phyloP scores from a whole-genome alignment of 768 basidiomycete genomes.

The Sistotremastrum niveocremeum region DNA sequence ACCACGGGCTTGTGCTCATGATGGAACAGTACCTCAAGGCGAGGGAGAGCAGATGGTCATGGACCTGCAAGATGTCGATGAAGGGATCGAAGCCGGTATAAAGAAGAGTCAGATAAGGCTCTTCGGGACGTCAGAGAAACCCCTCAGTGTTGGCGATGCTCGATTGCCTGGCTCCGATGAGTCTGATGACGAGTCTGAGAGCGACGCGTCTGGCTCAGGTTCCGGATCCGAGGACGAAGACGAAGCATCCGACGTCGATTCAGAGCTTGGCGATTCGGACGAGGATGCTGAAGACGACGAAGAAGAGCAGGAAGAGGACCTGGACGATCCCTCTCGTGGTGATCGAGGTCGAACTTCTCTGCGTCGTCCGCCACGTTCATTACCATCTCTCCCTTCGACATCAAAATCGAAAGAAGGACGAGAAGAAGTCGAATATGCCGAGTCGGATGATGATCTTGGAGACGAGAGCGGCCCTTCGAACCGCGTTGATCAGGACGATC shows the following conservation, averaged over 20 bases:
- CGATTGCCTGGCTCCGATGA: conserved; percentile 18
- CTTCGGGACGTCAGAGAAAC: conserved; percentile 67
- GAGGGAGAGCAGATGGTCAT: conserved; percentile 98
- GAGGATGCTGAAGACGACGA: conserved; percentile 18
- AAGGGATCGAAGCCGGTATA: conserved; percentile 76
- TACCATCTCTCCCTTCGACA: conserved; percentile 26
- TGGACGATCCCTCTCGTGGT: conserved; percentile 6
- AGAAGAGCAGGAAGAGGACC: conserved; percentile 9
- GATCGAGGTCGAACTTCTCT: conserved; percentile 39
- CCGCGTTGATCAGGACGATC: conserved; percentile 37
- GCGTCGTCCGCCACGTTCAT: conserved; percentile 27
- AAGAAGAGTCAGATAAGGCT: conserved; percentile 71
- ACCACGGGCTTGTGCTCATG: background rate
- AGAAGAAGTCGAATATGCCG: conserved; percentile 49
- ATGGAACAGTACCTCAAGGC: conserved; percentile 52
- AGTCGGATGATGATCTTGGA: conserved; percentile 27
- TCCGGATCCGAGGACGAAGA: conserved; percentile 15
- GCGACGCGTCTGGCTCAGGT: conserved; percentile 9
- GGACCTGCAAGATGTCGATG: conserved; percentile 76
- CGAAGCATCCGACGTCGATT: conserved; percentile 7
- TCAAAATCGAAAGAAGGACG: conserved; percentile 22
- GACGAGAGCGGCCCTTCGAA: conserved; percentile 16
- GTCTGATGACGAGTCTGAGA: conserved; percentile 20
- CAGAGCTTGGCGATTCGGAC: conserved; percentile 18
- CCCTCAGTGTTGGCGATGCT: conserved; percentile 34